Base-by-base conservation (phyloP, 2,329 filamentous ascomycete species). In the Geosmithia putterillii region DNA sequence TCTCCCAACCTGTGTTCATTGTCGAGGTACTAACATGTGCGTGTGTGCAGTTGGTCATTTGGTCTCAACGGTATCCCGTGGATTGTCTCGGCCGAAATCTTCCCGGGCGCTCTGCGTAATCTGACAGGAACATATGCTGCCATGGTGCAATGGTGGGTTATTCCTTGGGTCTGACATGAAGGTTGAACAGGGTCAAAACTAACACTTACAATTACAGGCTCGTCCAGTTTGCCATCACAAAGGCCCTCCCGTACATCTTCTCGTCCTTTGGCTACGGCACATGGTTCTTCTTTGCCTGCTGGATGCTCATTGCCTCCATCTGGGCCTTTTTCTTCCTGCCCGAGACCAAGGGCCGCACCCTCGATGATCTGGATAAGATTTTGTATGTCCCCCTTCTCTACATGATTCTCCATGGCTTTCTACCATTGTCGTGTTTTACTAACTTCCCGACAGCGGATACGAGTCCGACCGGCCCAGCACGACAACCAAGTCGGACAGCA, bases 201-300 rank as follows among this genome's bases (percentile, higher is more conserved):
- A 40, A 46, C 17, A 34, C 4, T 25, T 7, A 25, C 10, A n/a
- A 3, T 18, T 12, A 40, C 34, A 51, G 50, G 63, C 51, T 62
- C n/a, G 59, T 57, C 4, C 64, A 66, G 37, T 68, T 69, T 42
- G 55, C 58, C 45, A 63, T 69, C 43, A 66, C 63, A 9, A 66
- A 67, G 45, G 57, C 65, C 0, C 52, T 67, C 2, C 65, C 66
- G 0, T 69, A 68, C 46, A 70, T 70, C 38, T 63, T 69, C 47
- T 59, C 53, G 37, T 59, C 58, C 0, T 56, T 69, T 9, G 58
- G 60, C 19, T 75, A 67, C 50, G 73, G 73, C 5, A 70, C 70
- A 2, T 76, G 71, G 61, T 74, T 74, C 56, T 74, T 76, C 58
- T 77, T 77, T 48, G 73, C 70, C 1, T 62, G 62, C 2, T 64